Evolutionary conservation across 306 rosid genomes (phyloP).

Genomic region (Inga laurina): DNA sequence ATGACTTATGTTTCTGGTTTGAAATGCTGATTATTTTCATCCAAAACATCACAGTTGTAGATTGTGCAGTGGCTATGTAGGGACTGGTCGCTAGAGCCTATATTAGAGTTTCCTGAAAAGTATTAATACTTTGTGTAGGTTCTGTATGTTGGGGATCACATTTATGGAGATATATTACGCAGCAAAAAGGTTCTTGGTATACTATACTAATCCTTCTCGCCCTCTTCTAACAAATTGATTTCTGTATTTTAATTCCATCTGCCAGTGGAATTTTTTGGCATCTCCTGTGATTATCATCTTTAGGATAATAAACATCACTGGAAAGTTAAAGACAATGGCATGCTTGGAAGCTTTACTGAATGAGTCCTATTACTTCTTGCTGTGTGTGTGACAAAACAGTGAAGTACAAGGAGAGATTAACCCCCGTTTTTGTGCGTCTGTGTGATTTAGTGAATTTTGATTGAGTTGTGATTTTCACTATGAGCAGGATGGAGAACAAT

Average conservation of each 20-base stretch:
- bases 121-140: constrained; percentile 53
- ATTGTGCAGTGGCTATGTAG: constrained; percentile 21
- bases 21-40: constrained; percentile 22
- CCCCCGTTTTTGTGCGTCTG: neutral
- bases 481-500: constrained; percentile 83
- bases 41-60: neutral
- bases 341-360: constrained; percentile 16
- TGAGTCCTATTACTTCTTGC: neutral
- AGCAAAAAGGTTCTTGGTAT: constrained; percentile 98
- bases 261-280: neutral
- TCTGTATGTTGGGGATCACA: constrained; percentile 98
- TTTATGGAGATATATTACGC: constrained; percentile 94
- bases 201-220: constrained; percentile 28
- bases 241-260: constrained; percentile 3
- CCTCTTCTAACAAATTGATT: neutral
- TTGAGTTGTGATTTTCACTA: neutral
- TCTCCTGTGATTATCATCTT: constrained; percentile 5
- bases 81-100: constrained; percentile 5
- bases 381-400: neutral
- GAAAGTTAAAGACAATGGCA: neutral
- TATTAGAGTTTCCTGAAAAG: constrained; percentile 17
- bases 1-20: neutral
- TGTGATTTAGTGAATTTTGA: neutral
- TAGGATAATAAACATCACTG: neutral
- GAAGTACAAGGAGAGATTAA: neutral